Percentiles rank a stretch among this genome's conserved stretches.
Conservation (phyloP, 2,329 filamentous ascomycete species). For the Fusarium floridanum region DNA sequence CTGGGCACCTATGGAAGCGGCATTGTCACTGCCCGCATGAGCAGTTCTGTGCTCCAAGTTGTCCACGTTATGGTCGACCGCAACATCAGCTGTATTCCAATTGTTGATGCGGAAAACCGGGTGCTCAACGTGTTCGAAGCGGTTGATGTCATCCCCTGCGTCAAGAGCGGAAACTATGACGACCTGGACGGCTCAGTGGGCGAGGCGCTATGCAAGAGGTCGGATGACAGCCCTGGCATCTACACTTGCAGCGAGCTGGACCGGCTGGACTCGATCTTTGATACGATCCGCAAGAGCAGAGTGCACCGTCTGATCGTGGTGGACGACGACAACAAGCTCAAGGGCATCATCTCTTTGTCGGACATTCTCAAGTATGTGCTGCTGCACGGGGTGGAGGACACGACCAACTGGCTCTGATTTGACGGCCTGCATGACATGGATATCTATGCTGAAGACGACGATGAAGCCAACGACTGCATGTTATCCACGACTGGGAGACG, state of each 20-base stretch:
- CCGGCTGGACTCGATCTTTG: constrained; percentile 93
- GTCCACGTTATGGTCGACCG: constrained; percentile 93
- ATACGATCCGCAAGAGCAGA: constrained; percentile 93
- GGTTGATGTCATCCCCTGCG: constrained; percentile 95
- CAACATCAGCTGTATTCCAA: constrained; percentile 95
- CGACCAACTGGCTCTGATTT: constrained; percentile 39
- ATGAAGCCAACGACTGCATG: constrained; percentile 43
- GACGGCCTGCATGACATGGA: constrained; percentile 17
- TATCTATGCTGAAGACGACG: constrained; percentile 19
- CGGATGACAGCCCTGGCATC: constrained; percentile 94
- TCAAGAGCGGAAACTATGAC: constrained; percentile 93
- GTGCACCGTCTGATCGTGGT: constrained; percentile 95
- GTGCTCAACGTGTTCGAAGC: constrained; percentile 98
- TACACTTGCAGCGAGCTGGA: constrained; percentile 96
- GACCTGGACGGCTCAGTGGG: constrained; percentile 89
- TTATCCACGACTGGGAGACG: constrained; percentile 29
- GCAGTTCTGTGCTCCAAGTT: constrained; percentile 90
- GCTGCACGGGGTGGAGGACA: constrained; percentile 78
- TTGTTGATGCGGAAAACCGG: constrained; percentile 81
- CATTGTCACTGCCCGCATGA: constrained; percentile 87
- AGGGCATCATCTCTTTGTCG: constrained; percentile 91
- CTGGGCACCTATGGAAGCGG: constrained; percentile 85
- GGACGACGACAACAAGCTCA: constrained; percentile 87
- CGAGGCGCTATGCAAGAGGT: constrained; percentile 87
- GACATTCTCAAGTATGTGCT: constrained; percentile 97